Percentiles rank a stretch among this genome's conserved stretches.
Evolutionary conservation across 345 rosid genomes (phyloP).

Genomic region (Rhizophora apiculata): DNA sequence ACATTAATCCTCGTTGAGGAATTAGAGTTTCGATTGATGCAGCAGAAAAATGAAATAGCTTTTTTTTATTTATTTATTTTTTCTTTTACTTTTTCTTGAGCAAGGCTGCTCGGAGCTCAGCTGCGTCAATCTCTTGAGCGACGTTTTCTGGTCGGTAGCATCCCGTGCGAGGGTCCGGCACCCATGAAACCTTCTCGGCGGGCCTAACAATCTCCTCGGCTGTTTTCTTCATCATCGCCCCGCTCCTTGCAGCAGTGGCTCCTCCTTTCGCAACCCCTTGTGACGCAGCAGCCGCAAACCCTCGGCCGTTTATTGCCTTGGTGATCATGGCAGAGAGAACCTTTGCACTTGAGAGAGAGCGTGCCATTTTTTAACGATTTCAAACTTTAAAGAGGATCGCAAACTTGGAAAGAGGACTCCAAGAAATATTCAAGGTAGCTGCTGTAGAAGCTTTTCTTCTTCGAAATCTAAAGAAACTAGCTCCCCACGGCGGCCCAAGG

Average conservation of each 20-base stretch:
- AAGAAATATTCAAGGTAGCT: neutral
- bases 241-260: constrained; percentile 22
- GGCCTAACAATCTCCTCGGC: constrained; percentile 43
- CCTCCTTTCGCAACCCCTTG: constrained; percentile 27
- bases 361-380: constrained; percentile 16
- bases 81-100: constrained; percentile 44
- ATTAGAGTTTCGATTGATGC: neutral
- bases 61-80: too few species aligned
- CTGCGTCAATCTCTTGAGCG: constrained; percentile 58
- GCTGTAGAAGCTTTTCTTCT: constrained; percentile 2
- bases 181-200: constrained; percentile 57
- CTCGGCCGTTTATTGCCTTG: constrained; percentile 14
- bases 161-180: constrained; percentile 85
- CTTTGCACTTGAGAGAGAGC: constrained; percentile 20
- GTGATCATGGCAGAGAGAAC: constrained; percentile 11
- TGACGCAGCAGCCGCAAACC: constrained; percentile 14
- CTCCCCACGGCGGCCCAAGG: constrained; percentile 7
- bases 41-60: neutral
- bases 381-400: neutral
- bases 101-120: constrained; percentile 58
- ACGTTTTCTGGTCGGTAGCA: constrained; percentile 73
- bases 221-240: constrained; percentile 42
- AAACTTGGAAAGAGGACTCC: neutral
- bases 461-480: neutral
- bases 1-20: too few species aligned